Conservation (phyloP, 345 rosid species). For the Geranium brycei region DNA sequence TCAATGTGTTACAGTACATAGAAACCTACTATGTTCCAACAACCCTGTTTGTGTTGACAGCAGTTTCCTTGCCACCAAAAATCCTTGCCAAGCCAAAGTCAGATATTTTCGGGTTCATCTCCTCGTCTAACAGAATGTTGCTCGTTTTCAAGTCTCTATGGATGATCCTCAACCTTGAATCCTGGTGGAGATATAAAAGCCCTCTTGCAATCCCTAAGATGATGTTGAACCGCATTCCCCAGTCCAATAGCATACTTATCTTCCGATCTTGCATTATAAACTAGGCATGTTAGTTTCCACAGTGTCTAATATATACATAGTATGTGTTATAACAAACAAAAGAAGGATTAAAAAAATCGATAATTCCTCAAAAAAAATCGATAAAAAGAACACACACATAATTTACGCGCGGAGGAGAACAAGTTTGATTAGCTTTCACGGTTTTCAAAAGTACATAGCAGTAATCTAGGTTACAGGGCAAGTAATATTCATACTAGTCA, state of each 20-base stretch:
- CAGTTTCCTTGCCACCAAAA: conserved; percentile 41
- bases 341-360: no score
- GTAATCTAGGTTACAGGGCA: no score
- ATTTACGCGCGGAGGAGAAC: no score
- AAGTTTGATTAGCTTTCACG: no score
- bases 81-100: conserved; percentile 73
- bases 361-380: no score
- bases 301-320: no score
- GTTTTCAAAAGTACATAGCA: no score
- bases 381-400: no score
- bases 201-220: conserved; percentile 65
- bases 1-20: background rate
- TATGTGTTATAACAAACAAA: no score
- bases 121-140: conserved; percentile 48
- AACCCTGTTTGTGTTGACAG: conserved; percentile 42
- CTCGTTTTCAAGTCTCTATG: conserved; percentile 63
- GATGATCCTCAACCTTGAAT: conserved; percentile 57
- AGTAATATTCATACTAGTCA: no score
- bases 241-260: conserved; percentile 21
- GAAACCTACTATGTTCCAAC: conserved; percentile 63
- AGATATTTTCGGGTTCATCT: conserved; percentile 65
- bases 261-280: conserved; percentile 23
- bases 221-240: conserved; percentile 36
- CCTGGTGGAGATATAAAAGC: conserved; percentile 59
- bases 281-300: background rate